These are phyloP conservation scores for Paramyrothecium roridum DNA, from an alignment of 2,329 filamentous ascomycete genomes.

Conservation along the genomic window DNA sequence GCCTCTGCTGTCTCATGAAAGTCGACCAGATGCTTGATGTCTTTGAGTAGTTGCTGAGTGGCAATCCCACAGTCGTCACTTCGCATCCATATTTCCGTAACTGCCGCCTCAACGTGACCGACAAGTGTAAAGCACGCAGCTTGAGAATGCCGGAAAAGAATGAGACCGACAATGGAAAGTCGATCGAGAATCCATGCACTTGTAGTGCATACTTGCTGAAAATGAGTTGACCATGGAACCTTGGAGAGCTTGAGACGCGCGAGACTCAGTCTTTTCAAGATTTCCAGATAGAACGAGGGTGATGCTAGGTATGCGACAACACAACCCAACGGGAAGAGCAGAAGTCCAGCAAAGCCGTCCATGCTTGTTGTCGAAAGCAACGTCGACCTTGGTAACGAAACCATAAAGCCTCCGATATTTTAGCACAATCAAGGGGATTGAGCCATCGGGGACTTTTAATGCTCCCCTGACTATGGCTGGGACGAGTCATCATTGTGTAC, in stretches of 20 bases:
- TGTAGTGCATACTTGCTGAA: not conserved
- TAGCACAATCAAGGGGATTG: too few species aligned
- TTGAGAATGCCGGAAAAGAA: not conserved
- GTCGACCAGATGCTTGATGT: not conserved
- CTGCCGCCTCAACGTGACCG: too few species aligned
- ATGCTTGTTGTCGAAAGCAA: not conserved
- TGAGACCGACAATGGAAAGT: not conserved
- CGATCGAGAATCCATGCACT: not conserved
- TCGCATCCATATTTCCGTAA: not conserved
- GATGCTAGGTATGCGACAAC: not conserved
- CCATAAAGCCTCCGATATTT: not conserved
- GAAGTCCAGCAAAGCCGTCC: not conserved
- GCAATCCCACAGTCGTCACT: not conserved
- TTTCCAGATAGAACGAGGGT: not conserved
- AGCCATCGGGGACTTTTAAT: not conserved
- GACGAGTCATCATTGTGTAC: not conserved
- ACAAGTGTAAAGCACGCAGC: not conserved
- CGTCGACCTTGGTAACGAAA: not conserved
- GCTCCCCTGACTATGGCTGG: not conserved
- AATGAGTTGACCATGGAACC: not conserved
- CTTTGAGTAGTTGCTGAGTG: not conserved
- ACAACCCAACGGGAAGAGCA: not conserved
- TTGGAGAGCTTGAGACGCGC: not conserved
- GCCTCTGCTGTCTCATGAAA: not conserved
- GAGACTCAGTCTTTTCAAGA: not conserved